These are phyloP conservation scores for Ophiocordyceps camponoti-leonardi DNA, from an alignment of 2,329 filamentous ascomycete species.

Conservation along the genomic window DNA sequence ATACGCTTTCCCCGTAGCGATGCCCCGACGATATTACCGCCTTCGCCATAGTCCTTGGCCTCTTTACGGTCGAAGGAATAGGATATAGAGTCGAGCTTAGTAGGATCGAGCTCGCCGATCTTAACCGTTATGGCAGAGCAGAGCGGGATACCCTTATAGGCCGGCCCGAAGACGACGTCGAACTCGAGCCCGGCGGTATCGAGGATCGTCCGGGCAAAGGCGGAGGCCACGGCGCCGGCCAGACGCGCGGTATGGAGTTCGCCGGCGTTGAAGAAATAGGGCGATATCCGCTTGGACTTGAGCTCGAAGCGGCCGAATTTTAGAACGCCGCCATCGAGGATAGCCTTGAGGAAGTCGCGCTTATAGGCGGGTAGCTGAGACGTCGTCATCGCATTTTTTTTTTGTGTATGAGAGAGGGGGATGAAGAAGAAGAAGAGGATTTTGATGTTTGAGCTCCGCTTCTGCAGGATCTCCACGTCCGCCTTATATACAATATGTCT, in stretches of 20 bases:
- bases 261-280: constrained; percentile 97
- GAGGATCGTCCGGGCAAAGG: constrained; percentile 57
- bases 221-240: constrained; percentile 58
- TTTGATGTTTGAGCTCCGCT: no score
- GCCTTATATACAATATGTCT: no score
- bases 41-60: constrained; percentile 89
- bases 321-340: constrained; percentile 51
- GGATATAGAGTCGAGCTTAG: constrained; percentile 49
- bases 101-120: constrained; percentile 50
- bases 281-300: constrained; percentile 81
- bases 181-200: constrained; percentile 39
- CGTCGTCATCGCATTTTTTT: constrained; percentile 4
- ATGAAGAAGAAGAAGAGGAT: no score
- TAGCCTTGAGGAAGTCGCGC: constrained; percentile 51
- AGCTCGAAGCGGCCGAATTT: constrained; percentile 75
- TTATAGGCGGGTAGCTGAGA: constrained; percentile 45
- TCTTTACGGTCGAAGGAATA: constrained; percentile 96
- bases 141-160: constrained; percentile 96
- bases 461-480: no score
- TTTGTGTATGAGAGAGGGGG: no score
- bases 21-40: constrained; percentile 80
- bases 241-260: constrained; percentile 72
- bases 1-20: constrained; percentile 70
- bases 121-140: constrained; percentile 61
- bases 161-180: constrained; percentile 83